phyloP scores from a whole-genome alignment of 176 grass and related monocot species.

The Eremochloa ophiuroides region DNA sequence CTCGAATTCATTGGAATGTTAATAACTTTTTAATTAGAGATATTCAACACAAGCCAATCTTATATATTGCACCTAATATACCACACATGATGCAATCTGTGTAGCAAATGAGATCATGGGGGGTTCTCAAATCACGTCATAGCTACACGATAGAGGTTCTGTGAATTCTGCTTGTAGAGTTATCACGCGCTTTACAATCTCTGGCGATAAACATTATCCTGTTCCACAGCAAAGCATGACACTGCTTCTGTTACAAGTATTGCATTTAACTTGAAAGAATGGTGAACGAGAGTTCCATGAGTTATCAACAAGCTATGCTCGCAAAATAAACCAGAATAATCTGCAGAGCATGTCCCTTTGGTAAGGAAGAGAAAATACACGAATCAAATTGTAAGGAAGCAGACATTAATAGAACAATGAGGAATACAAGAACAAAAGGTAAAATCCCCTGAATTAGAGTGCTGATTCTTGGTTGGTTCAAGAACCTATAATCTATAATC shows the following conservation, averaged over 20 bases:
- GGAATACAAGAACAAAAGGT: background rate
- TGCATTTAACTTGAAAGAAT: background rate
- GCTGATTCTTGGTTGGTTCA: background rate
- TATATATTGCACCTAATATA: background rate
- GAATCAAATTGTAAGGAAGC: background rate
- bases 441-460: background rate
- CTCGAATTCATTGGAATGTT: background rate
- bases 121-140: background rate
- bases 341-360: background rate
- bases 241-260: background rate
- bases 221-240: background rate
- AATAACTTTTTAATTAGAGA: background rate
- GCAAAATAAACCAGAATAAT: background rate
- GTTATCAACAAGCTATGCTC: background rate
- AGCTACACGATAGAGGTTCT: background rate
- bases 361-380: background rate
- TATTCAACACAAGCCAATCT: background rate
- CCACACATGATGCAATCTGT: background rate
- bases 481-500: background rate
- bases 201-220: background rate
- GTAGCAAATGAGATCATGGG: background rate
- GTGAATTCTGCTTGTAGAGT: background rate
- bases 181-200: background rate
- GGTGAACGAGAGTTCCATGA: background rate
- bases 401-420: background rate